phyloP scores from a whole-genome alignment of 306 rosid genomes.

The Hippophae gyantsensis region DNA sequence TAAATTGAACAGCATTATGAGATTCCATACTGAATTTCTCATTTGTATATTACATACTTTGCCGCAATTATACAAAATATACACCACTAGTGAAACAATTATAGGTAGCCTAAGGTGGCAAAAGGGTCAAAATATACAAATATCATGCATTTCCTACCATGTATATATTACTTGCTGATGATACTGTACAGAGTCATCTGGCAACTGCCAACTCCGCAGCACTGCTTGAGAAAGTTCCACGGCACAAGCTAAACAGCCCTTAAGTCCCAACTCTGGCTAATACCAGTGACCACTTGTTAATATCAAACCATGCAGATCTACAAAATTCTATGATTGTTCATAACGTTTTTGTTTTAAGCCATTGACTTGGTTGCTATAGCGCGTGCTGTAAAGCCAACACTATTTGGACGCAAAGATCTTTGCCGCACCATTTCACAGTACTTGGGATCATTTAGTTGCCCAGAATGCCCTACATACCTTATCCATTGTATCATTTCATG shows the following conservation, averaged over 20 bases:
- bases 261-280: slow-evolving; percentile 1
- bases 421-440: slow-evolving; percentile 42
- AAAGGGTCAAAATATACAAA: slow-evolving; percentile 16
- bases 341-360: slow-evolving; percentile 13
- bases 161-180: slow-evolving; percentile 11
- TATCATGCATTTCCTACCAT: slow-evolving; percentile 9
- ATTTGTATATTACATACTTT: slow-evolving; percentile 18
- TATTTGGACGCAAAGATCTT: slow-evolving; percentile 35
- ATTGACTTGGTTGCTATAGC: slow-evolving; percentile 43
- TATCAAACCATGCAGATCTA: slow-evolving; percentile 6
- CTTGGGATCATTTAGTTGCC: slow-evolving; percentile 39
- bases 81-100: slow-evolving; percentile 2
- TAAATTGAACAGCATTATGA: no score
- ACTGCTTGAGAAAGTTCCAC: neutral
- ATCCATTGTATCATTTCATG: slow-evolving; percentile 73
- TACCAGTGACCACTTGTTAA: slow-evolving; percentile 14
- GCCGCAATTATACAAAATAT: slow-evolving; percentile 24
- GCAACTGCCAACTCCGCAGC: slow-evolving; percentile 13
- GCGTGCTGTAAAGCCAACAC: slow-evolving; percentile 77
- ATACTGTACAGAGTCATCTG: slow-evolving; percentile 21
- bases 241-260: neutral
- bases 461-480: slow-evolving; percentile 44
- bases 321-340: slow-evolving; percentile 22
- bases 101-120: slow-evolving; percentile 20
- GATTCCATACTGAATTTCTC: neutral